These are phyloP conservation scores for Penicillium mononematosum DNA, from an alignment of 495 filamentous ascomycete species.

Conservation along the genomic window DNA sequence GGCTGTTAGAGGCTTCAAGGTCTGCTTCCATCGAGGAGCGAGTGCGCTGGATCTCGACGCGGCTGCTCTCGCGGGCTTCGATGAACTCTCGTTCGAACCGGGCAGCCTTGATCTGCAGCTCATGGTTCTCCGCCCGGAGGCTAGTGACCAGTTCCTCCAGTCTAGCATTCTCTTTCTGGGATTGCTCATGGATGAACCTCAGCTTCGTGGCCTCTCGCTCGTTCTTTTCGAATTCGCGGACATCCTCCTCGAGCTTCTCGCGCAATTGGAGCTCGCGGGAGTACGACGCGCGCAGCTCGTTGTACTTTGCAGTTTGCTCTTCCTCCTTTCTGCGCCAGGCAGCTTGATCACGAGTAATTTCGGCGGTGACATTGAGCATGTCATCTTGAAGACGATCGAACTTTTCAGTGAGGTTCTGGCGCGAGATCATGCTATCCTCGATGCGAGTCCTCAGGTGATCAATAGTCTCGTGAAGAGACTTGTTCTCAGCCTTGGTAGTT, in stretches of 20 bases:
- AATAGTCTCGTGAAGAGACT: slow-evolving; percentile 62
- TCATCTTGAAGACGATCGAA: slow-evolving; percentile 81
- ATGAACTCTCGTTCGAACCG: slow-evolving; percentile 80
- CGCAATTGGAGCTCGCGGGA: slow-evolving; percentile 74
- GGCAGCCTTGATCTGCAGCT: slow-evolving; percentile 57
- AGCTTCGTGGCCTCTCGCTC: slow-evolving; percentile 65
- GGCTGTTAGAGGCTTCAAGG: slow-evolving; percentile 73
- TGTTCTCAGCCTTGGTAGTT: slow-evolving; percentile 53
- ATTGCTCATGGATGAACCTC: slow-evolving; percentile 55
- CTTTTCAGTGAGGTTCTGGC: slow-evolving; percentile 74
- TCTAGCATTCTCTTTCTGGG: slow-evolving; percentile 53
- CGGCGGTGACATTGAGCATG: slow-evolving; percentile 70
- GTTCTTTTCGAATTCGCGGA: slow-evolving; percentile 70
- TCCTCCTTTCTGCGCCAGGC: slow-evolving; percentile 70
- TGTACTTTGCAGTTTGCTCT: slow-evolving; percentile 68
- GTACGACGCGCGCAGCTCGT: slow-evolving; percentile 74
- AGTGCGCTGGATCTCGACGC: slow-evolving; percentile 73
- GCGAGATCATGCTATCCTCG: slow-evolving; percentile 76
- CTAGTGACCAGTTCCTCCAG: slow-evolving; percentile 64
- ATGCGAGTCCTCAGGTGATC: slow-evolving; percentile 70
- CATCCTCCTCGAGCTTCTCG: slow-evolving; percentile 75
- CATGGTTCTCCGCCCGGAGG: slow-evolving; percentile 66
- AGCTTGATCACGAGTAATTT: slow-evolving; percentile 78
- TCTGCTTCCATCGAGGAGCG: slow-evolving; percentile 76
- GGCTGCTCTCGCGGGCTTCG: slow-evolving; percentile 73